Evolutionary conservation across 495 filamentous ascomycete genomes (phyloP), one percentile per base, ranked within the genome.

Genomic region (Neurospora pannonica): DNA sequence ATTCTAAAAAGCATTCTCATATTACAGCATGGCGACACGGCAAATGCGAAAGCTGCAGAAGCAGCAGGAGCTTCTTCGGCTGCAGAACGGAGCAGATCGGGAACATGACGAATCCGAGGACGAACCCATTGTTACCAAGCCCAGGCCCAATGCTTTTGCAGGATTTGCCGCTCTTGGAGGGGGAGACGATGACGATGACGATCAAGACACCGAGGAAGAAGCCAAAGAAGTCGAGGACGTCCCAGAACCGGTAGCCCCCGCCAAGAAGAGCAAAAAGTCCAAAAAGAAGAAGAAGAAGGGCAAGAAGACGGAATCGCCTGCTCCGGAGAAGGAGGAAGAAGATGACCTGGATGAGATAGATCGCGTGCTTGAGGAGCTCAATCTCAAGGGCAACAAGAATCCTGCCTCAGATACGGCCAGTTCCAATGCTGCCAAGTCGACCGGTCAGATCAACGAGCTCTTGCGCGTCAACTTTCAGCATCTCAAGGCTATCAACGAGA

Each of bases 401-500:
- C 34, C 67, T 38, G 43, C 39, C 21, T 34, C 72, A 8, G 74
- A 62, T 24, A 28, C 71, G 4, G 31, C 70, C 46, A 73, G 62
- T 54, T 42, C 73, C 10, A 54, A 75, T 73, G 73, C 75, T 4
- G 67, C 71, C 5, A 38, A 71, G 21, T 37, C 70, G 48, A 54
- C 71, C 9, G 38, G 69, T 42, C 69, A 85, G 80, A 79, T 89
- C 42, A 85, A 83, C 76, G 76, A 89, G n/a, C 83, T 97, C 38
- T 83, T 98, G 2, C 84, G 87, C 13, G 88, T 98, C 72, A 94
- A 96, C 67, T 88, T 92, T 1, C 88, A 91, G 74, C 89, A 92
- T 75, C 88, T 99, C 13, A 97, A 97, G 79, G 92, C 92, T 17
- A 86, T 88, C 7, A 97, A 97, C 76, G 96, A 99, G 82, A 98